Base-by-base conservation (phyloP, 352 stramenopile species). In the Phytopythium vexans region DNA sequence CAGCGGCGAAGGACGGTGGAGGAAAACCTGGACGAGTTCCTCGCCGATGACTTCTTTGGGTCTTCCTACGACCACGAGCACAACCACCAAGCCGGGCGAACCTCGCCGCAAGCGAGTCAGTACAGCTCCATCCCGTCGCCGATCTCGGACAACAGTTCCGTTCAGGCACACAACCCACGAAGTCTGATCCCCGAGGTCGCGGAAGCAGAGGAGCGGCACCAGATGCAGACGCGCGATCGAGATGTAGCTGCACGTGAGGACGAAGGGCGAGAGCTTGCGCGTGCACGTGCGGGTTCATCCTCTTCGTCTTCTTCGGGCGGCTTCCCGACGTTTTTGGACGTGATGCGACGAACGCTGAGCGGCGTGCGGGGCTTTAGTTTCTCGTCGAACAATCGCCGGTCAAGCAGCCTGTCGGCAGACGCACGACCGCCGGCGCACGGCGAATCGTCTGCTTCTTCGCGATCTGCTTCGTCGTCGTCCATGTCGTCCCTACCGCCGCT, bases 41-140 rank as follows among this genome's bases (percentile, higher is more conserved):
- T 88, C 2, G 64, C 66, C 0, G 68, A 92, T 41, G 77, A 92
- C 41, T 88, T 91, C 57, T 88, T 91, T 39, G 74, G 77, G 1
- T 62, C 80, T 6, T 88, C 77, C 4, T 90, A 72, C 11, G 47
- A 52, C 47, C 47, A 52, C 15, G n/a, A 8, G 3, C 10, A 16
- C 46, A 1, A 34, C 3, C 46, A 41, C 11, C 11, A 12, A 7
- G 8, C 33, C 15, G 11, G 10, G 15, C 34, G 10, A 41, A 2
- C n/a, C 1, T 41, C 34, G 11, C 16, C 47, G 4, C 21, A 21
- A 8, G 12, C 16, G 34, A 52, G 47, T 35, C 47, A 52, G 47
- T 52, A 52, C 47, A 52, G 47, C 16, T 52, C 47, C 8, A 52
- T 52, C 35, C 9, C 47, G 16, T 52, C 47, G 4, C 47, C 47